A percentile compares a stretch with the other conserved stretches of the same genome.
These are phyloP conservation scores for Apophysomyces trapeziformis DNA, from an alignment of 371 early-diverging fungal genomes.

Conservation along the genomic window DNA sequence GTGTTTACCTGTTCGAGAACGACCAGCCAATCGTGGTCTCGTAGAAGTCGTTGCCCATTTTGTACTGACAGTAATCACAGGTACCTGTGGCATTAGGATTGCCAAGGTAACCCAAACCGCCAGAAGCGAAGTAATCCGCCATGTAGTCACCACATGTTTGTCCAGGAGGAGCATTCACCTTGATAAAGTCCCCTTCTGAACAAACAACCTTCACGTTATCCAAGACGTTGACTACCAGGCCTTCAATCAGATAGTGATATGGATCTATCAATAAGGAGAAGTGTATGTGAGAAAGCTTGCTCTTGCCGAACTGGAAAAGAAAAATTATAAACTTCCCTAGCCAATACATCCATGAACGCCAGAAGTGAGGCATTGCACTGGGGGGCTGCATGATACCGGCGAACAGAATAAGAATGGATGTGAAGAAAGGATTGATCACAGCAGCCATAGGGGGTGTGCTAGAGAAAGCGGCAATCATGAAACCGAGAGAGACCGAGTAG, in stretches of 20 bases:
- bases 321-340: constrained; percentile 37
- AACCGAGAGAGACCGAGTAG: constrained; percentile 73
- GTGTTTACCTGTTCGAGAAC: constrained; percentile 53
- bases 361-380: constrained; percentile 71
- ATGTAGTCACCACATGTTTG: constrained; percentile 69
- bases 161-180: constrained; percentile 61
- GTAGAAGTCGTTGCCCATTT: constrained; percentile 64
- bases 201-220: constrained; percentile 61
- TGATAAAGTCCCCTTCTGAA: constrained; percentile 44
- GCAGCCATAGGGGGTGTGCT: constrained; percentile 70
- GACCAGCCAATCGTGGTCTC: constrained; percentile 57
- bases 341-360: constrained; percentile 82
- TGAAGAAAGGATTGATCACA: constrained; percentile 75
- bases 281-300: not conserved
- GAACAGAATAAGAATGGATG: constrained; percentile 72
- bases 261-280: constrained; percentile 35
- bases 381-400: constrained; percentile 76
- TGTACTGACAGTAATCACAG: constrained; percentile 74
- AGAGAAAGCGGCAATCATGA: constrained; percentile 55
- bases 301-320: not conserved
- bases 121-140: constrained; percentile 51
- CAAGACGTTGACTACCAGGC: constrained; percentile 73
- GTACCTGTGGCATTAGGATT: constrained; percentile 47
- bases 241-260: constrained; percentile 78
- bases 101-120: constrained; percentile 62